Evolutionary conservation across 805 yeast species (phyloP), one percentile per base, ranked within the genome.

Genomic region (Phaffomyces antillensis): DNA sequence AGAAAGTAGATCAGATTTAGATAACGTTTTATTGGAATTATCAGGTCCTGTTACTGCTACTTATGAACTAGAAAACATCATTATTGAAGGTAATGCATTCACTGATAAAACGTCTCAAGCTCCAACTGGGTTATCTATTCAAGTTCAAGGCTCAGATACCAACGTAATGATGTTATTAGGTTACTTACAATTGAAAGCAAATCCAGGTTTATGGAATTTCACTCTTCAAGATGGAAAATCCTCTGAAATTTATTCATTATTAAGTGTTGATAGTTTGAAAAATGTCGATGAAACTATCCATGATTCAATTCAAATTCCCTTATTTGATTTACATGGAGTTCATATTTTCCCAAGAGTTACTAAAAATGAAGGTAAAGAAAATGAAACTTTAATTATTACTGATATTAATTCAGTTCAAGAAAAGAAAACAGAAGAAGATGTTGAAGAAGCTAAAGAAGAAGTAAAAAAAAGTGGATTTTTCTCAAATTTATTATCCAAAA

Each of bases 151-250:
- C 1, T 66, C 73, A 1, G 87, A 81, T 51, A 83, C 96, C 0
- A 68, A 65, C 34, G 79, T 89, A 1, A 85, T 91, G 93, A 74
- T 81, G 1, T 82, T 85, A 35, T 68, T 83, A 50, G 97, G 97
- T 0, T 91, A 91, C 61, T 76, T 84, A 43, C 97, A 90, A 62
- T 67, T 93, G 39, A 77, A 76, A 50, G 79, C 84, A 0, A 70
- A 69, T 41, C 93, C 95, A 1, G 96, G 96, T 0, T 39, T 70
- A 4, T 86, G 86, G 83, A 60, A 65, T 2, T 59, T 86, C n/a
- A 52, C 55, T 1, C 55, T 81, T 12, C 73, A 74, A 48, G 58
- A 58, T 4, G 70, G 77, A 2, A 52, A 63, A 39, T 61, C 83
- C 1, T 55, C 66, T 5, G 66, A 67, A 1, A 64, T 77, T 20